A percentile compares a stretch with the other conserved stretches of the same genome.
Conservation (phyloP, 176 grass and related monocot species). For the Musa itinerans region DNA sequence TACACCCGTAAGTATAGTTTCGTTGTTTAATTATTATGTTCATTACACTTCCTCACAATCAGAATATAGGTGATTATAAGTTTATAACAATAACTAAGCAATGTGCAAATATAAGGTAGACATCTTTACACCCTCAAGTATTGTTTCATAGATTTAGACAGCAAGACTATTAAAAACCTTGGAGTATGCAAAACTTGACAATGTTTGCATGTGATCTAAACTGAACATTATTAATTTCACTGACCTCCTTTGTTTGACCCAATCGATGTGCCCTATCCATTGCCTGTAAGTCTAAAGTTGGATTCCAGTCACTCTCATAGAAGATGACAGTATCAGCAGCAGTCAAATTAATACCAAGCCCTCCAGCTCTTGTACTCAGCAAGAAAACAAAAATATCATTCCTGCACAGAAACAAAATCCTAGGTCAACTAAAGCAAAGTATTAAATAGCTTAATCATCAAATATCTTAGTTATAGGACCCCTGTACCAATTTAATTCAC, state of each 20-base stretch:
- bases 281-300: constrained; percentile 95
- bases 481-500: constrained; percentile 3
- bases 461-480: neutral
- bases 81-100: too few relatives aligned
- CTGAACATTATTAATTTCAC: constrained; percentile 15
- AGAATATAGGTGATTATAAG: too few relatives aligned
- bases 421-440: neutral
- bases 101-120: neutral
- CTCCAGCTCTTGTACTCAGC: constrained; percentile 96
- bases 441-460: neutral
- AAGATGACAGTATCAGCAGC: constrained; percentile 99
- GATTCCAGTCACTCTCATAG: constrained; percentile 99
- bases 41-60: too few relatives aligned
- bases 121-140: neutral
- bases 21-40: too few relatives aligned
- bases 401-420: constrained; percentile 33
- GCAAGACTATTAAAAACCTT: neutral
- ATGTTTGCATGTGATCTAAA: constrained; percentile 24
- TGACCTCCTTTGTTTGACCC: constrained; percentile 92
- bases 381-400: constrained; percentile 99
- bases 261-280: constrained; percentile 99
- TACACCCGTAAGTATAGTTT: neutral
- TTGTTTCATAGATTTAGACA: neutral
- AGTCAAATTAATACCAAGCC: constrained; percentile 96
- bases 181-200: neutral